Percentiles rank a stretch among this genome's conserved stretches.
These are phyloP conservation scores for Rhynchosporium graminicola DNA, from an alignment of 2,329 filamentous ascomycete genomes.

Conservation along the genomic window DNA sequence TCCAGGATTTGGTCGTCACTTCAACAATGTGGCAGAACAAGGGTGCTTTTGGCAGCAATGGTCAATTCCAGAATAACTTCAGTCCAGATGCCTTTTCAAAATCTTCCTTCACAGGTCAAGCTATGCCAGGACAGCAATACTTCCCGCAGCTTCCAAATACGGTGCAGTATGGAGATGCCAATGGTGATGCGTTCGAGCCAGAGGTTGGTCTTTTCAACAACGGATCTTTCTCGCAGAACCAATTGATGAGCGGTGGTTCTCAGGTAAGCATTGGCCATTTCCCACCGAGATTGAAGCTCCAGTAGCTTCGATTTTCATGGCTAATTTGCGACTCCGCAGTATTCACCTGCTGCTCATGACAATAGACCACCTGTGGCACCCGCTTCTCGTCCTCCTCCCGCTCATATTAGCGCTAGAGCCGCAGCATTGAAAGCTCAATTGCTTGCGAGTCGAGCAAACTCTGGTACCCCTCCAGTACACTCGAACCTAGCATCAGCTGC, in stretches of 20 bases:
- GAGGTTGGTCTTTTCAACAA: conserved; percentile 33
- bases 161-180: conserved; percentile 26
- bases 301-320: conserved; percentile 11
- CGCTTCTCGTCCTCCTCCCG: conserved; percentile 23
- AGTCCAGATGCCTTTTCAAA: conserved; percentile 32
- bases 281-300: conserved; percentile 1
- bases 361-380: conserved; percentile 20
- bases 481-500: neutral
- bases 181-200: conserved; percentile 29
- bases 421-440: conserved; percentile 40
- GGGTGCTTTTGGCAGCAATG: conserved; percentile 35
- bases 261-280: conserved; percentile 31
- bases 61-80: conserved; percentile 31
- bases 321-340: conserved; percentile 29
- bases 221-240: conserved; percentile 32
- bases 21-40: conserved; percentile 23
- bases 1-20: neutral
- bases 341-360: conserved; percentile 30
- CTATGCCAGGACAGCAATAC: conserved; percentile 25
- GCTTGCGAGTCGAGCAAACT: conserved; percentile 32
- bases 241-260: conserved; percentile 26
- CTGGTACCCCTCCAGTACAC: conserved; percentile 31
- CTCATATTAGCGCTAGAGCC: conserved; percentile 37
- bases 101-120: conserved; percentile 22
- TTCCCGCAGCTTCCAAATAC: conserved; percentile 29